Percentiles rank a stretch among this genome's conserved stretches.
Conservation (phyloP, 768 basidiomycete species). For the Cyclocybe cylindracea region DNA sequence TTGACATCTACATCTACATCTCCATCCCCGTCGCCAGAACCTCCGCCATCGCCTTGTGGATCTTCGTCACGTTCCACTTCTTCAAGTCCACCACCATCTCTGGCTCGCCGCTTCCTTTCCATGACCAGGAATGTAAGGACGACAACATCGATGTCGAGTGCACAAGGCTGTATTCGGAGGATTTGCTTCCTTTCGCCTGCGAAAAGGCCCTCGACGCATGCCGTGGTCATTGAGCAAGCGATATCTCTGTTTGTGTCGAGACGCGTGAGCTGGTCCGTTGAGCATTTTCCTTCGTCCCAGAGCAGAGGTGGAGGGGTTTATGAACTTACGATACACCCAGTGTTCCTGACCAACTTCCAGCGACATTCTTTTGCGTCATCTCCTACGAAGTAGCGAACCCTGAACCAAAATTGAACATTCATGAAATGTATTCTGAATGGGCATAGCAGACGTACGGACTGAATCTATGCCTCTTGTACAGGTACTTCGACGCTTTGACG, state of each 20-base stretch:
- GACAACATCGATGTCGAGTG: conserved; percentile 52
- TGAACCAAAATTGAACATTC: conserved; percentile 13
- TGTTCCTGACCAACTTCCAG: conserved; percentile 43
- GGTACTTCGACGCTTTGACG: conserved; percentile 36
- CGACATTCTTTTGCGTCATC: conserved; percentile 50
- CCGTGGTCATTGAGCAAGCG: conserved; percentile 36
- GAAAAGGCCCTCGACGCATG: conserved; percentile 46
- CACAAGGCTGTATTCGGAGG: conserved; percentile 47
- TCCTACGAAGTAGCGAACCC: conserved; percentile 51
- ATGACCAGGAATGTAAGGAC: conserved; percentile 56
- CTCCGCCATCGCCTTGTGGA: conserved; percentile 38
- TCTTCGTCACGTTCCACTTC: conserved; percentile 34
- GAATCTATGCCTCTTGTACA: conserved; percentile 43
- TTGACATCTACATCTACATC: conserved; percentile 15
- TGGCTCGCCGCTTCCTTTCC: conserved; percentile 53
- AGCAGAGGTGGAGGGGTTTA: neutral
- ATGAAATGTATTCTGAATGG: neutral
- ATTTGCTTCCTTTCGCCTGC: conserved; percentile 47
- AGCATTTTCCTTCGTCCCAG: neutral
- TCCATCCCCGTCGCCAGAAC: conserved; percentile 22
- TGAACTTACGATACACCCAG: conserved; percentile 41
- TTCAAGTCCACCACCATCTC: conserved; percentile 23
- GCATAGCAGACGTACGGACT: conserved; percentile 35
- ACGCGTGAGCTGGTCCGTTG: conserved; percentile 35
- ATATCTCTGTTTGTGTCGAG: conserved; percentile 39